These are phyloP conservation scores for Neurospora sp. DNA, from an alignment of 2,329 filamentous ascomycete species.

Conservation along the genomic window DNA sequence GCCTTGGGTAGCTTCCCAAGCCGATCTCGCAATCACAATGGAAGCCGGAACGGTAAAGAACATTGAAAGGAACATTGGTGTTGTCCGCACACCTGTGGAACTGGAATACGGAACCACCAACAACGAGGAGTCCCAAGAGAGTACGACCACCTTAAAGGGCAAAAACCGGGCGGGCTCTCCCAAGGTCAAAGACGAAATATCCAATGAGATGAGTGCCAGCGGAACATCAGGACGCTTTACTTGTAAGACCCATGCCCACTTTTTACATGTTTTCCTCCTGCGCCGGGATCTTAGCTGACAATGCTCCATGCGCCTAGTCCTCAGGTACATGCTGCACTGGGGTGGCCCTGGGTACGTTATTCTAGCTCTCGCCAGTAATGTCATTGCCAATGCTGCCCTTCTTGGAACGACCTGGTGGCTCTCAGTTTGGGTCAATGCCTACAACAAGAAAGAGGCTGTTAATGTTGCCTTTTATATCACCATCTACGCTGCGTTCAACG, in stretches of 20 bases:
- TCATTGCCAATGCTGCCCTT: slow-evolving; percentile 31
- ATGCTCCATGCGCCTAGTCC: slow-evolving; percentile 22
- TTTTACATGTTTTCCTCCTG: not conserved
- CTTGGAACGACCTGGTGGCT: slow-evolving; percentile 38
- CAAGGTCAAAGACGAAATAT: slow-evolving; percentile 29
- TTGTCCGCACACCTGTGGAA: slow-evolving; percentile 34
- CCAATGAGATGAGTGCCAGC: slow-evolving; percentile 37
- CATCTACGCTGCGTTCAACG: slow-evolving; percentile 38
- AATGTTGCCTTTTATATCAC: slow-evolving; percentile 41
- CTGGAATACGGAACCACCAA: slow-evolving; percentile 22
- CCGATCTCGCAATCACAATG: slow-evolving; percentile 35
- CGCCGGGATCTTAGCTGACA: slow-evolving; percentile 4
- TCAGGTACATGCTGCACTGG: slow-evolving; percentile 42
- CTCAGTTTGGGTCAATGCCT: slow-evolving; percentile 44
- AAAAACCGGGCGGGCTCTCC: slow-evolving; percentile 25
- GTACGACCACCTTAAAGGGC: slow-evolving; percentile 12
- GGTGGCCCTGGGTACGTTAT: slow-evolving; percentile 34
- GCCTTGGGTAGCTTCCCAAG: slow-evolving; percentile 41
- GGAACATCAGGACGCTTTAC: slow-evolving; percentile 34
- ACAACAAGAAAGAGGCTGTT: slow-evolving; percentile 31
- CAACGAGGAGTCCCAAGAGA: slow-evolving; percentile 9
- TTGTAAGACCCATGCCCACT: slow-evolving; percentile 23
- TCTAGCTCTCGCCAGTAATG: slow-evolving; percentile 27
- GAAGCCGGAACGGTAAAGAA: slow-evolving; percentile 34
- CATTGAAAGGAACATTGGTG: slow-evolving; percentile 34